Percentiles rank a stretch among this genome's conserved stretches.
Conservation (phyloP, 129 eudicot species). For the Ambrosia artemisiifolia region DNA sequence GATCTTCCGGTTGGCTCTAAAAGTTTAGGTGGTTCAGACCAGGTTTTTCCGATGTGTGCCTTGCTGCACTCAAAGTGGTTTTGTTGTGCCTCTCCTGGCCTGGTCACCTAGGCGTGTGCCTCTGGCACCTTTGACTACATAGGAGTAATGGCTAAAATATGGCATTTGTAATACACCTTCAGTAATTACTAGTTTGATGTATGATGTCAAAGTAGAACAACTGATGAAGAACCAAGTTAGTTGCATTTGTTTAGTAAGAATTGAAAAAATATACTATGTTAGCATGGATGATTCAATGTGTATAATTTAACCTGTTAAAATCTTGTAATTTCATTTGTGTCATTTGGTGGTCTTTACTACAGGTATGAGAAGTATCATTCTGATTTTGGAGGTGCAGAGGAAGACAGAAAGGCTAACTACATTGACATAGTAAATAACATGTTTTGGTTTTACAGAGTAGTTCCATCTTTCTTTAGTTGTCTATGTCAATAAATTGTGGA, state of each 20-base stretch:
- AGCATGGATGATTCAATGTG: background rate
- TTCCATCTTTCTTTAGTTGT: background rate
- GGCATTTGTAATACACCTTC: too few species aligned
- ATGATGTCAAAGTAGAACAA: background rate
- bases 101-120: too few species aligned
- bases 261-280: background rate
- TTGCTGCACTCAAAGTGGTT: too few species aligned
- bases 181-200: background rate
- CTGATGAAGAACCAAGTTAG: background rate
- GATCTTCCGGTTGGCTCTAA: too few species aligned
- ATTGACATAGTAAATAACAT: slow-evolving; percentile 68
- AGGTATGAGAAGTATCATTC: slow-evolving; percentile 98
- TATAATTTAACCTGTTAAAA: background rate
- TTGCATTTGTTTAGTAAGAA: background rate
- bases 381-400: slow-evolving; percentile 74
- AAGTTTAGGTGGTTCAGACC: too few species aligned
- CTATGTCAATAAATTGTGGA: background rate
- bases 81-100: too few species aligned
- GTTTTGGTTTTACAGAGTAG: background rate
- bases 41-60: too few species aligned
- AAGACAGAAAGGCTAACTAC: slow-evolving; percentile 85
- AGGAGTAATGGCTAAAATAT: too few species aligned
- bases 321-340: background rate
- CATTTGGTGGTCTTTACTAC: slow-evolving; percentile 15
- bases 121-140: too few species aligned